Base-by-base conservation (phyloP, 257 asterid genomes). In the Mentha longifolia region DNA sequence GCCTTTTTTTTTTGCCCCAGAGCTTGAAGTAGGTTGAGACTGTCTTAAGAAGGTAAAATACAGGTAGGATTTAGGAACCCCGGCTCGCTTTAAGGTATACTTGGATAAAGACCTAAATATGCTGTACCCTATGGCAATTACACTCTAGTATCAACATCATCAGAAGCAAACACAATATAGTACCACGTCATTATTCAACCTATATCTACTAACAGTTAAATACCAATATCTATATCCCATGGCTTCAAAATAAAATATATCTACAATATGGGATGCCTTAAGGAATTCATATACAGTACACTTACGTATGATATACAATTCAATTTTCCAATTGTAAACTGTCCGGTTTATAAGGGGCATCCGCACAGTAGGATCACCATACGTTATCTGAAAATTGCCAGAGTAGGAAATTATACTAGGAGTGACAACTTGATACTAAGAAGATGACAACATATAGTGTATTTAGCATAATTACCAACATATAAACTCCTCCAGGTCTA, bases 331-430 rank as follows among this genome's bases (percentile, higher is more conserved):
- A 84, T 85, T 89, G 86, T 86, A 88, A 47, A 80, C 92, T 37
- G 96, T 76, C 46, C 84, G 86, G 62, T 74, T 85, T 78, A 94
- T 77, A 86, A 89, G 95, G 68, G 92, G 96, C 81, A 91, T 87
- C 67, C 99, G 88, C 66, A 83, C 97, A 57, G 82, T 85, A 71
- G 99, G 97, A 79, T 94, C 97, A 70, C 99, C 99, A 68, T 94
- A 94, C 39, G 99, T 94, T 82, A 94, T 89, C 99, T 94, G 87
- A 85, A 76, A 67, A 78, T 46, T 68, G 73, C 54, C 65, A 82
- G n/a, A n/a, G n/a, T n/a, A 70, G 31, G 59, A 65, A 71, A 71
- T 55, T 56, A 50, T 41, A 65, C 42, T 68, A 45, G 46, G 61
- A 69, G 62, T 57, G 62, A 59, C 43, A 70, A 47, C 12, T 42